phyloP scores from a whole-genome alignment of 139 green algal species.

The Micractinium sp. region DNA sequence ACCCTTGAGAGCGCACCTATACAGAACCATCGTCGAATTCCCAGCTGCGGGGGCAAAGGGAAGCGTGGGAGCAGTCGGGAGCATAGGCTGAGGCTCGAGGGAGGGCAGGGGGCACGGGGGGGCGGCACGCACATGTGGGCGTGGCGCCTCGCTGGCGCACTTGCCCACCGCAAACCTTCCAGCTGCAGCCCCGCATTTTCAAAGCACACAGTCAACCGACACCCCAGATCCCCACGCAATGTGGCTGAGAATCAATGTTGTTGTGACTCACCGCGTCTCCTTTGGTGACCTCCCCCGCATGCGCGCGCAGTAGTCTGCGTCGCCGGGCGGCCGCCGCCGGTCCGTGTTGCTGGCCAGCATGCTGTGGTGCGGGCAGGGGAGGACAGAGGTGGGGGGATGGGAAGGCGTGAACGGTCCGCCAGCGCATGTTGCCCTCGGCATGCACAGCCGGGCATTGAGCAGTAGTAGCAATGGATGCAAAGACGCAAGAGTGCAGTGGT shows the following conservation, averaged over 20 bases:
- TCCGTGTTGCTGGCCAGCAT: conserved; percentile 90
- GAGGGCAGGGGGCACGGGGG: too few relatives aligned
- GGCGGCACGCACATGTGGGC: too few relatives aligned
- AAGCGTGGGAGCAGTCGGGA: neutral
- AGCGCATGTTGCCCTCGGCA: too few relatives aligned
- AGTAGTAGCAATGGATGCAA: too few relatives aligned
- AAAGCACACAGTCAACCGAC: neutral
- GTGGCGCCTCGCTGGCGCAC: neutral
- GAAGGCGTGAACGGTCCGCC: neutral
- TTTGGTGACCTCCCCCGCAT: conserved; percentile 71
- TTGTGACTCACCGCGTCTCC: conserved; percentile 61
- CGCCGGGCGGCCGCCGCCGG: conserved; percentile 64
- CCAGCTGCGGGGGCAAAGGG: neutral
- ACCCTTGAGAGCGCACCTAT: too few relatives aligned
- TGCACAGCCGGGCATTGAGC: neutral
- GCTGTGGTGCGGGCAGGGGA: conserved; percentile 71
- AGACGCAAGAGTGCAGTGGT: too few relatives aligned
- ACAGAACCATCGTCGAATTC: conserved; percentile 78
- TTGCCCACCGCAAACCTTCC: neutral
- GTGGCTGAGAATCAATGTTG: neutral
- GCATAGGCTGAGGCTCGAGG: neutral
- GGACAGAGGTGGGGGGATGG: neutral
- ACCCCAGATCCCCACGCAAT: neutral
- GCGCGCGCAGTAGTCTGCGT: conserved; percentile 75
- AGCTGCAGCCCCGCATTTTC: too few relatives aligned